Base-by-base conservation (phyloP, 2,329 filamentous ascomycete species). In the Cytospora leucostoma region DNA sequence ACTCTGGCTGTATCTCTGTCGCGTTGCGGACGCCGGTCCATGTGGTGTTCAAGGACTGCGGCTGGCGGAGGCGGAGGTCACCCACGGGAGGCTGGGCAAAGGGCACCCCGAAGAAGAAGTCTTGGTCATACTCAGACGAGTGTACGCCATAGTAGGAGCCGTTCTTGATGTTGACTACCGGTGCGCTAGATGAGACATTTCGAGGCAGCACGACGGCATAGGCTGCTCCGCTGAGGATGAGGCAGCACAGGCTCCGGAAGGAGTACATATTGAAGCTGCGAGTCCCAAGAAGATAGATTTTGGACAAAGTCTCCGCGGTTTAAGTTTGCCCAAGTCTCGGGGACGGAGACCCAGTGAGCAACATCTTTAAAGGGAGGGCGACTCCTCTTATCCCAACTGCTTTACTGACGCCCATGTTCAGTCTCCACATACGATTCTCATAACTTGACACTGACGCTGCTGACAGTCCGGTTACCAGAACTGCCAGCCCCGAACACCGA, bases 31-130 rank as follows among this genome's bases (percentile, higher is more conserved):
- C 63, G 13, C 70, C 78, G 12, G 70, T 61, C 76, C 78, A 84
- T 12, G 74, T 73, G 40, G 73, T 69, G 59, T 84, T 81, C 17
- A 87, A 71, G 0, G 81, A 70, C 64, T 81, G 76, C 0, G 84
- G 83, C 1, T 79, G 67, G 0, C 76, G 76, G 66, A 87, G 86
- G 5, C 86, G 80, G 1, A 81, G 80, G 32, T 80, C 73, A 0
- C 83, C 84, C 35, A 83, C 78, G 2, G 76, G 74, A 8, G 74
- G 71, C 65, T 83, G 80, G 3, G 84, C 85, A 70, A 82, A 88
- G 0, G 84, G 85, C 2, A 88, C 80, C 3, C 81, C 82, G 4
- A 83, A 72, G 69, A 84, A 85, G 63, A 79, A 75, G 65, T 85
- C 82, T 56, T 83, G 81, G 33, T 76, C 66, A 62, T 80, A 82